Evolutionary conservation across 73 alveolate genomes (phyloP).

Genomic region (Tetrahymena thermophila): DNA sequence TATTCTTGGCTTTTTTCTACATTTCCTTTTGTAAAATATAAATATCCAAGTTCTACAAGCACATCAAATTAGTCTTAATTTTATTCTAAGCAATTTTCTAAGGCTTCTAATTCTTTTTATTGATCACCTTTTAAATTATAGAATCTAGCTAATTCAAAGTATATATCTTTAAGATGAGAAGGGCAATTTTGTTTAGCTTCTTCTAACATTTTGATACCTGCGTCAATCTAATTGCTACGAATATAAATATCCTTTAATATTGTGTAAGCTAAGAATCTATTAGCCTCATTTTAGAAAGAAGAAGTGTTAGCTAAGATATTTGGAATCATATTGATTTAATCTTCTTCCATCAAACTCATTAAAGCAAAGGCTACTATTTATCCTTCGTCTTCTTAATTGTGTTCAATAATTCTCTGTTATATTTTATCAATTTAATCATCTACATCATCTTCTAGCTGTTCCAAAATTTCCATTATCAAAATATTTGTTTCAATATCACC

Average conservation of each 20-base stretch:
- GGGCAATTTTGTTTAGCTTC: neutral
- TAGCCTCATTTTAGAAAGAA: neutral
- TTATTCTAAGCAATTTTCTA: neutral
- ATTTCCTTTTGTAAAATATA: neutral
- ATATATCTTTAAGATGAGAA: neutral
- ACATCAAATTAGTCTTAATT: neutral
- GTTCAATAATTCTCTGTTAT: neutral
- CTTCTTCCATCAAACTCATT: neutral
- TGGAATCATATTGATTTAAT: neutral
- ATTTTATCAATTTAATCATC: neutral
- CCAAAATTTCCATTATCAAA: neutral
- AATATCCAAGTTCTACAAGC: neutral
- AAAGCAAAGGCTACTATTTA: neutral
- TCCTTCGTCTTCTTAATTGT: neutral
- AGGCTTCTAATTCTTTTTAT: neutral
- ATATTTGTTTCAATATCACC: neutral
- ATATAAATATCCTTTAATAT: neutral
- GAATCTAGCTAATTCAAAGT: neutral
- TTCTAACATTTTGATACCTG: neutral
- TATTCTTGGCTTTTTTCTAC: neutral
- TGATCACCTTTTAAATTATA: neutral
- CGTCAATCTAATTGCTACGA: neutral
- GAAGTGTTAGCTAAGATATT: neutral
- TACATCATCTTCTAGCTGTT: neutral
- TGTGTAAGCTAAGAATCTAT: neutral